phyloP scores from a whole-genome alignment of 306 rosid genomes.

The Casuarina equisetifolia region DNA sequence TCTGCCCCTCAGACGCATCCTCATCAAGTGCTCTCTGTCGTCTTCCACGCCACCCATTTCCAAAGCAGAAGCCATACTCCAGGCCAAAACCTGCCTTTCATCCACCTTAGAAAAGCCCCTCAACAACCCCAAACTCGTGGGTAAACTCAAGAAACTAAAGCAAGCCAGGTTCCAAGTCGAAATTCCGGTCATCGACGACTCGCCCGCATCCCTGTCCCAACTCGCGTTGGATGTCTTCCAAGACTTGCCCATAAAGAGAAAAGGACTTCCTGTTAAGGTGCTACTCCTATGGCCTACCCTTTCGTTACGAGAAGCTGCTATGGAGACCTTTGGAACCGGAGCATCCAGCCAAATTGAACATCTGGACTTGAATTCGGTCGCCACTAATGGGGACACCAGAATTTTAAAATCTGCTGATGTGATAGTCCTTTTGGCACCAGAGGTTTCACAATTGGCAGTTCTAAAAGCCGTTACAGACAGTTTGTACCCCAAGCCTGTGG shows the following conservation, averaged over 20 bases:
- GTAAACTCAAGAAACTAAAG: slow-evolving; percentile 58
- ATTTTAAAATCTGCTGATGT: slow-evolving; percentile 57
- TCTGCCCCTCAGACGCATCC: slow-evolving; percentile 36
- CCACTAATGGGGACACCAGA: slow-evolving; percentile 28
- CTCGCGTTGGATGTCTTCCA: slow-evolving; percentile 65
- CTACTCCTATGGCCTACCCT: slow-evolving; percentile 59
- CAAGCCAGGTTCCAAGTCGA: slow-evolving; percentile 79
- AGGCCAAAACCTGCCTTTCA: slow-evolving; percentile 79
- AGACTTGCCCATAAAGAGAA: slow-evolving; percentile 60
- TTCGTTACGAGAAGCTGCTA: slow-evolving; percentile 47
- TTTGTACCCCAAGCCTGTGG: slow-evolving; percentile 74
- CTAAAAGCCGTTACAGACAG: slow-evolving; percentile 47
- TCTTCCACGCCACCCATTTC: slow-evolving; percentile 77
- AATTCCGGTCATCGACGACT: slow-evolving; percentile 75
- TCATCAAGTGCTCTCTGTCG: slow-evolving; percentile 46
- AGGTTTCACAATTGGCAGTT: slow-evolving; percentile 48
- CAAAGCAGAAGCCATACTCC: slow-evolving; percentile 71
- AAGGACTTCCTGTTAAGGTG: slow-evolving; percentile 52
- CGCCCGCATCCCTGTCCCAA: slow-evolving; percentile 50
- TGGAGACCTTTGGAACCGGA: slow-evolving; percentile 39
- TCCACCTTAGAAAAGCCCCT: slow-evolving; percentile 73
- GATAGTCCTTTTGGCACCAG: slow-evolving; percentile 62
- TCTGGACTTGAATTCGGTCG: slow-evolving; percentile 47
- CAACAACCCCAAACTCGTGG: slow-evolving; percentile 66
- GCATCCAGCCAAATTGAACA: slow-evolving; percentile 52